phyloP scores from a whole-genome alignment of 1,284 basidiomycete genomes.

The Leccinum pachyderme region DNA sequence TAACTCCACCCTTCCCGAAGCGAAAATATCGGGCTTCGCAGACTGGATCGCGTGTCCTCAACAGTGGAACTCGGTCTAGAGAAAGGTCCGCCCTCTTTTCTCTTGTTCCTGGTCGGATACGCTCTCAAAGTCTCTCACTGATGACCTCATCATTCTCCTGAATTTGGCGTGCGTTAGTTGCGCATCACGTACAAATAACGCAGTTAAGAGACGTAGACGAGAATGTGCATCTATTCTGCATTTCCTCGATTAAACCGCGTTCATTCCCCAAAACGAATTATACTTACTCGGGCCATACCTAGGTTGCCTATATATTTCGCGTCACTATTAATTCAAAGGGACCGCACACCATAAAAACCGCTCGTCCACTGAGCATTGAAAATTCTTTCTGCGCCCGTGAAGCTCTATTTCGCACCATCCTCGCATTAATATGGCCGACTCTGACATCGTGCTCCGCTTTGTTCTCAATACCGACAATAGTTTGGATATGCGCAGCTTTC shows the following conservation, averaged over 20 bases:
- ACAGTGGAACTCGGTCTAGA: background rate
- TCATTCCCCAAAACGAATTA: conserved; percentile 20
- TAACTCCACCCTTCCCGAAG: background rate
- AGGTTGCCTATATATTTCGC: conserved; percentile 21
- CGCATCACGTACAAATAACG: conserved; percentile 31
- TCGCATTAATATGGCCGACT: conserved; percentile 20
- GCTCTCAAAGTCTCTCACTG: conserved; percentile 4
- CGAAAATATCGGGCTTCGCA: background rate
- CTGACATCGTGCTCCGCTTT: conserved; percentile 44
- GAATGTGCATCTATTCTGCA: conserved; percentile 19
- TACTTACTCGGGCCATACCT: conserved; percentile 24
- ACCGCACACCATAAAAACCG: conserved; percentile 8
- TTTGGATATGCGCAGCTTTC: conserved; percentile 46
- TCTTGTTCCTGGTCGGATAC: conserved; percentile 2
- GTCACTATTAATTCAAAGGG: conserved; percentile 3
- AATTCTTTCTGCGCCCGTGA: background rate
- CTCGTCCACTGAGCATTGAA: background rate
- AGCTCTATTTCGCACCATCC: background rate
- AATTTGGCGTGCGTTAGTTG: conserved; percentile 24
- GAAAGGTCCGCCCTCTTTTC: background rate
- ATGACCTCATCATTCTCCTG: conserved; percentile 29
- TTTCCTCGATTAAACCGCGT: conserved; percentile 15
- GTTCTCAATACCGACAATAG: conserved; percentile 35
- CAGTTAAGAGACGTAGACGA: conserved; percentile 4
- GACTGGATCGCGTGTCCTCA: background rate